Evolutionary conservation across 768 basidiomycete genomes (phyloP), one percentile per base, ranked within the genome.

Genomic region (Fistulinella prunicolor): DNA sequence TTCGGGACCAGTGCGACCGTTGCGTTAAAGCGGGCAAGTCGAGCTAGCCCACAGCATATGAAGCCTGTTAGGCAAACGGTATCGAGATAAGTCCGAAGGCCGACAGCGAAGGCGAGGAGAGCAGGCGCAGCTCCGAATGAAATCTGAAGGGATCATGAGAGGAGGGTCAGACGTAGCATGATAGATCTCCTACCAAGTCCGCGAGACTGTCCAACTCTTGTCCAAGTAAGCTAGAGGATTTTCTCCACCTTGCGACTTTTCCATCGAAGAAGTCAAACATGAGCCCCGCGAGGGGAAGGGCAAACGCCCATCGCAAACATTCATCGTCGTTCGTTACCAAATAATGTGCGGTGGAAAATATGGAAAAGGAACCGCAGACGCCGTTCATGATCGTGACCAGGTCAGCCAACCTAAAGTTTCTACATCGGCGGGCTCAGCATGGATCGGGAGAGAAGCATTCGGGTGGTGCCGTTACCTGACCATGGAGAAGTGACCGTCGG

Each of bases 351-450:
- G 91, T 94, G 30, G 86, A 89, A 69, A 98, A 94, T 64, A 99
- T 81, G 22, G 94, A 97, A 59, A 95, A 86, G 16, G 89, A 89
- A 49, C 96, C 96, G 71, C 96, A 99, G 68, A 98, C 87, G 38
- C 96, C 96, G 65, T 99, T 99, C 86, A 94, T 94, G 55, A 99
- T 93, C 29, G 96, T 99, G 59, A 99, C 93, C 43, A 96, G 79
- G 74, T 99, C 96, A 56, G 96, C 96, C 22, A 98, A 81, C 44
- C 94, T 90, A 66, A 99, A 99, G 69, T 97, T 98, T 59, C 96
- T 96, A 59, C 37, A 51, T 47, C 44, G 34, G 35, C 38, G 34
- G 32, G 45, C 50, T 55, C 43, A 58, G 54, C 42, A 53, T 41
- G 44, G 53, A 67, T 50, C 44, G 45, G 38, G 42, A 45, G 24